Evolutionary conservation across 208 protist genomes (phyloP).

Genomic region (Blastocrithidia nonstop): DNA sequence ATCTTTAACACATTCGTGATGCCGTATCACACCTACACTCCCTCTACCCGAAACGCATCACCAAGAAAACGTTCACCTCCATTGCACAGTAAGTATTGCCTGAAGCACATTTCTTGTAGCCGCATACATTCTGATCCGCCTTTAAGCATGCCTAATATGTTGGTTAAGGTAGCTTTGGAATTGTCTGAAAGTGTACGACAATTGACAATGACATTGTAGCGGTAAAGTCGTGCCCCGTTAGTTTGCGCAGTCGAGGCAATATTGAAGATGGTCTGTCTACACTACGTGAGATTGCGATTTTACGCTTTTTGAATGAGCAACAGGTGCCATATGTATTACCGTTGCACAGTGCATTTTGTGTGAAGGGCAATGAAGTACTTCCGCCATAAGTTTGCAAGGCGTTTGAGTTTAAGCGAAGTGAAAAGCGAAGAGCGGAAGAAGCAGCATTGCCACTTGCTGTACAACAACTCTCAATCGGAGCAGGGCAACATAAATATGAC

Average conservation of each 20-base stretch:
- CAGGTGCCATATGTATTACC: conserved; percentile 75
- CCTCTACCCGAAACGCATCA: conserved; percentile 32
- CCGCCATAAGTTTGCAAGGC: conserved; percentile 35
- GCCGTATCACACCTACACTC: conserved; percentile 6
- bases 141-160: conserved; percentile 50
- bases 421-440: conserved; percentile 13
- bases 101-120: conserved; percentile 30
- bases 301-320: conserved; percentile 64
- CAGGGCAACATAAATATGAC: not conserved
- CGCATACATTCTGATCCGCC: conserved; percentile 59
- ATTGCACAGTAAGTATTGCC: conserved; percentile 28
- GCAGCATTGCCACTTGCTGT: conserved; percentile 7
- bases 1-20: not conserved
- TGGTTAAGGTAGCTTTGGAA: conserved; percentile 76
- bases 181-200: conserved; percentile 64
- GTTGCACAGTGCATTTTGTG: conserved; percentile 67
- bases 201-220: conserved; percentile 66
- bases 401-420: conserved; percentile 14
- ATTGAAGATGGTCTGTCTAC: conserved; percentile 64
- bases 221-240: conserved; percentile 70
- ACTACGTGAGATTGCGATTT: conserved; percentile 67
- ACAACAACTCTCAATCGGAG: not conserved
- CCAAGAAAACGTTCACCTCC: conserved; percentile 31
- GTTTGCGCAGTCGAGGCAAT: conserved; percentile 28
- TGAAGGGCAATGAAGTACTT: conserved; percentile 28